phyloP scores from a whole-genome alignment of 2,329 filamentous ascomycete species.

The Verruconis gallopava region DNA sequence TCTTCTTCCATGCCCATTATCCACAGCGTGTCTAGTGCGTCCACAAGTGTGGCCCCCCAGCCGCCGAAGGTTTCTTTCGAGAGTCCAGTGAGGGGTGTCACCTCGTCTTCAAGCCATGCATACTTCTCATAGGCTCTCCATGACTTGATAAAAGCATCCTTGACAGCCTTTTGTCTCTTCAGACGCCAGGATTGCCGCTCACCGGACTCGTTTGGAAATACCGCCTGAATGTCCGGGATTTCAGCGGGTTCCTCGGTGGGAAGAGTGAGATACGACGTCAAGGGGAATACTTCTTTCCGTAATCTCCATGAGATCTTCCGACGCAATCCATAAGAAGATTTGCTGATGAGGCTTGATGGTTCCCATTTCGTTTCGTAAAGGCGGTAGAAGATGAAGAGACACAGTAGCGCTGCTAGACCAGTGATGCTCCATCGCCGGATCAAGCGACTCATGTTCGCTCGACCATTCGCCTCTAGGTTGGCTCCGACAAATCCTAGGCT shows the following conservation, averaged over 20 bases:
- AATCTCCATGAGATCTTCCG: neutral
- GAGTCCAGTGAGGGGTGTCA: slow-evolving; percentile 36
- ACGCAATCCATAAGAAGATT: too few relatives aligned
- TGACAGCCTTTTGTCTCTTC: slow-evolving; percentile 23
- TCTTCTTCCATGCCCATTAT: slow-evolving; percentile 48
- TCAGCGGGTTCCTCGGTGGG: slow-evolving; percentile 19
- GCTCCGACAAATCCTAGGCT: too few relatives aligned
- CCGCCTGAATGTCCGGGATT: slow-evolving; percentile 26
- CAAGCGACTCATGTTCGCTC: neutral
- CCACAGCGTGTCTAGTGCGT: slow-evolving; percentile 47
- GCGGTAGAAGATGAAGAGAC: neutral
- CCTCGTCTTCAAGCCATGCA: slow-evolving; percentile 42
- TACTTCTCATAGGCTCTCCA: slow-evolving; percentile 39
- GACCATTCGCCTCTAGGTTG: too few relatives aligned
- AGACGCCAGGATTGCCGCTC: slow-evolving; percentile 18
- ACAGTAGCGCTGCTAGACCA: neutral
- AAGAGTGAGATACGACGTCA: slow-evolving; percentile 20
- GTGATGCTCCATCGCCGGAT: neutral
- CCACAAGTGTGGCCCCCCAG: slow-evolving; percentile 47
- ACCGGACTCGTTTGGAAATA: slow-evolving; percentile 23
- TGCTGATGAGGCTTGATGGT: too few relatives aligned
- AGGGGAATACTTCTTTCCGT: slow-evolving; percentile 14
- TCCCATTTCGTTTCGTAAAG: neutral
- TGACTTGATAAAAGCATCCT: slow-evolving; percentile 23
- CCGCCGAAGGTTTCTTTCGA: slow-evolving; percentile 38